Percentiles rank a stretch among this genome's conserved stretches.
Conservation (phyloP, 2,329 filamentous ascomycete species). For the Sporothrix phasma region DNA sequence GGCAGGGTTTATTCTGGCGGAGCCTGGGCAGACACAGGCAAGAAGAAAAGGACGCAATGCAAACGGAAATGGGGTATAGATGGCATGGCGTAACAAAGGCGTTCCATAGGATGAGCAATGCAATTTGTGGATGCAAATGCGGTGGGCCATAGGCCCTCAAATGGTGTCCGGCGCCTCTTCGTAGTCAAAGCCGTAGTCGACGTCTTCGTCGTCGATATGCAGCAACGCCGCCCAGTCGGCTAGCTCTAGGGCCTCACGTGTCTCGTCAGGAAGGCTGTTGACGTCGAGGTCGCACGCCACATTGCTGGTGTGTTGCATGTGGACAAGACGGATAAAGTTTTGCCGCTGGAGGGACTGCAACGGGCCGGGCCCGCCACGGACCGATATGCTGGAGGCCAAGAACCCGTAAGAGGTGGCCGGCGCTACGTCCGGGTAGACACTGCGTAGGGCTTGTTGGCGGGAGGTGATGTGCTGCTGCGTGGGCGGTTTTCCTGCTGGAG, state of each 20-base stretch:
- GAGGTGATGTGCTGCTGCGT: conserved; percentile 1
- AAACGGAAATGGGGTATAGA: background rate
- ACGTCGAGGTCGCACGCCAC: conserved; percentile 13
- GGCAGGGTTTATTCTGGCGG: too few species aligned
- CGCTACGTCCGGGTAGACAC: background rate
- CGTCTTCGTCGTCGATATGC: conserved; percentile 3
- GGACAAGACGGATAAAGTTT: background rate
- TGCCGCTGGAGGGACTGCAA: background rate
- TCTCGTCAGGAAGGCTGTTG: conserved; percentile 14
- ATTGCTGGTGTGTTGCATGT: conserved; percentile 11
- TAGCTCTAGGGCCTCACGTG: conserved; percentile 17
- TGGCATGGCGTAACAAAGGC: background rate
- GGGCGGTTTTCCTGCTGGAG: conserved; percentile 34
- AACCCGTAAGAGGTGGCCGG: background rate
- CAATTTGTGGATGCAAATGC: background rate
- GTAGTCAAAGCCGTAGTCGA: conserved; percentile 20
- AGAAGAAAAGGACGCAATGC: background rate
- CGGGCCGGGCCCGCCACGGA: background rate
- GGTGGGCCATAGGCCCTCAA: background rate
- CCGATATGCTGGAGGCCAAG: background rate
- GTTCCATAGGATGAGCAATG: background rate
- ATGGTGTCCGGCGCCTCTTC: conserved; percentile 17
- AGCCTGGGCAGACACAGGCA: too few species aligned
- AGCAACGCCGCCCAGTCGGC: conserved; percentile 19
- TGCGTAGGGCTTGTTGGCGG: background rate